Percentiles rank a stretch among this genome's conserved stretches.
Conservation (phyloP, 2,329 filamentous ascomycete species). For the Delphinella strobiligena region DNA sequence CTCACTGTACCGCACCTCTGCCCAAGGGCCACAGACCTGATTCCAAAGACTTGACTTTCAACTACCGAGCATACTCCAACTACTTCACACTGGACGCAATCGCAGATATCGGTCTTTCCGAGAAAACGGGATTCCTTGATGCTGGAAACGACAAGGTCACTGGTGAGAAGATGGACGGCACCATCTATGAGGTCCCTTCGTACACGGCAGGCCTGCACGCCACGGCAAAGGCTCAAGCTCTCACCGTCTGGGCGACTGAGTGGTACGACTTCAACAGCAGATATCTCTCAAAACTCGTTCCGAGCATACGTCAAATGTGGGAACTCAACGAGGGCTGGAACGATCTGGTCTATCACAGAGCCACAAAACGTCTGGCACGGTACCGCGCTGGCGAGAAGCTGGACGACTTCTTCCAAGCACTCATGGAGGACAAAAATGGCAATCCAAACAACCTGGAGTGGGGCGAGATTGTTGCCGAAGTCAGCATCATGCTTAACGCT, state of each 20-base stretch:
- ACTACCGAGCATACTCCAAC: conserved; percentile 14
- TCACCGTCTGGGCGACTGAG: conserved; percentile 38
- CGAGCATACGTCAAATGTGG: conserved; percentile 27
- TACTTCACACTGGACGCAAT: conserved; percentile 28
- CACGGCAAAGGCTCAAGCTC: conserved; percentile 38
- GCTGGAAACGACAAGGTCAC: conserved; percentile 20
- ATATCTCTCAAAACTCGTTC: conserved; percentile 32
- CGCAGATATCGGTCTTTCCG: conserved; percentile 26
- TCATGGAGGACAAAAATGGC: conserved; percentile 42
- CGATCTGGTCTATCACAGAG: conserved; percentile 36
- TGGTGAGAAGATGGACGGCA: conserved; percentile 22
- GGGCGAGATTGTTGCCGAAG: conserved; percentile 47
- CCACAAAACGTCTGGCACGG: conserved; percentile 31
- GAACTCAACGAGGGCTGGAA: conserved; percentile 30
- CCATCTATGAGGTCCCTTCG: conserved; percentile 31
- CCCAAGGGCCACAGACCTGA: too few species aligned
- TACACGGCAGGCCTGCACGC: conserved; percentile 41
- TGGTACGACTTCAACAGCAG: conserved; percentile 39
- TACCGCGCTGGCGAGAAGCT: conserved; percentile 42
- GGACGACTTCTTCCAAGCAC: conserved; percentile 45
- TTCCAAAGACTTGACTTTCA: neutral
- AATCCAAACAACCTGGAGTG: conserved; percentile 37
- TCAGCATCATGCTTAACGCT: conserved; percentile 40
- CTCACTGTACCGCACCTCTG: conserved; percentile 18
- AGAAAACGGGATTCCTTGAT: conserved; percentile 25